phyloP scores from a whole-genome alignment of 2,329 filamentous ascomycete genomes.

The Botryosphaeria agaves region DNA sequence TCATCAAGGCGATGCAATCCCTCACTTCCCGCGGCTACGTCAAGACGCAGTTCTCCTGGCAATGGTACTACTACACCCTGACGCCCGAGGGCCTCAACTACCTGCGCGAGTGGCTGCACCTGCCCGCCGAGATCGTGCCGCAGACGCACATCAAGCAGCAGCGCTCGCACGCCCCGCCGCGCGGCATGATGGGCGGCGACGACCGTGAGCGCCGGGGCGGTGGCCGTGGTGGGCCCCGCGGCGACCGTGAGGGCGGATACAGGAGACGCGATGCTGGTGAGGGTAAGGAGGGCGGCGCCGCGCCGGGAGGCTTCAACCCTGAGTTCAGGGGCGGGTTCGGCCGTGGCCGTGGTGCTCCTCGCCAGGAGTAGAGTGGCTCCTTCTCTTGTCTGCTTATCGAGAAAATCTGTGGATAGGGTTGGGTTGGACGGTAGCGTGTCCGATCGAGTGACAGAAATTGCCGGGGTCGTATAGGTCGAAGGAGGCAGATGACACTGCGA shows the following conservation, averaged over 20 bases:
- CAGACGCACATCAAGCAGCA: conserved; percentile 99
- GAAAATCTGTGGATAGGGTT: conserved; percentile 15
- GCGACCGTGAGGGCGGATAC: conserved; percentile 71
- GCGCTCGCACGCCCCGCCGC: conserved; percentile 93
- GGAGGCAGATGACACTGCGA: conserved; percentile 13
- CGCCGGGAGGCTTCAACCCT: conserved; percentile 81
- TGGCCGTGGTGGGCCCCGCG: conserved; percentile 58
- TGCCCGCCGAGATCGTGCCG: conserved; percentile 97
- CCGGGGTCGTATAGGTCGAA: conserved; percentile 29
- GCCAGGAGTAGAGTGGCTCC: conserved; percentile 25
- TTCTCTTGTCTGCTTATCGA: no score
- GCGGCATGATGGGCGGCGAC: conserved; percentile 86
- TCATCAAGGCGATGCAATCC: conserved; percentile 98
- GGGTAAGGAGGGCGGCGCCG: conserved; percentile 80
- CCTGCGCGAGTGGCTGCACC: conserved; percentile 99
- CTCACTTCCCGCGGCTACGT: conserved; percentile 95
- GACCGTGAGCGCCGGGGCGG: conserved; percentile 71
- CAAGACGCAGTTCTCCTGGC: conserved; percentile 99
- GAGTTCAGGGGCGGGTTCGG: conserved; percentile 42
- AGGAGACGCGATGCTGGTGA: conserved; percentile 74
- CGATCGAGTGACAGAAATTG: conserved; percentile 32
- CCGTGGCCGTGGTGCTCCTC: conserved; percentile 66
- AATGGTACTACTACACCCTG: conserved; percentile 99
- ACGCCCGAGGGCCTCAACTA: conserved; percentile 99
- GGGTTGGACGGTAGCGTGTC: conserved; percentile 30